Evolutionary conservation across 2,329 filamentous ascomycete species (phyloP), one percentile per base, ranked within the genome.

Genomic region (Sclerotinia sclerotiorum): DNA sequence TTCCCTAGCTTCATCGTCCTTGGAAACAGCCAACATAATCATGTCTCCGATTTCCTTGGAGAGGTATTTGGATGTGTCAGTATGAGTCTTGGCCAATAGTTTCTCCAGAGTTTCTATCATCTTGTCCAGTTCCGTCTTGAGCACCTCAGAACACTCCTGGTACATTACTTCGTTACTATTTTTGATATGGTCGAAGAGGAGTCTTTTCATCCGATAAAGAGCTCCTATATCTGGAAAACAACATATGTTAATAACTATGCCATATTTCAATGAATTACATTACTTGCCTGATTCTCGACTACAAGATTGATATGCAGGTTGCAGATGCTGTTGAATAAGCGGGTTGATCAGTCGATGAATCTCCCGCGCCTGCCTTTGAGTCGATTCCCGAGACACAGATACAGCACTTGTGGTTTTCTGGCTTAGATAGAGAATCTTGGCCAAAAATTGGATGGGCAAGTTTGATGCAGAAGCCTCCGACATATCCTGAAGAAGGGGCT

Each of bases 111-210:
- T 19, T 51, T 1, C 0, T 35, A 21, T 62, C 58, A 62, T 62
- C n/a, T 24, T 27, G 4, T 24, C 21, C 15, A 62, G 7, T 62
- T 5, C 39, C 1, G 7, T 0, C 1, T 27, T 51, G 1, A 62
- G 46, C n/a, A 51, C 7, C 0, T 1, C 4, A 2, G 60, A 51
- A 6, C 46, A 13, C 2, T 51, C 60, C 0, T 0, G 1, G 5
- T 62, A 62, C 60, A 62, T 62, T 0, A 5, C 1, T 51, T 62
- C 21, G 1, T 62, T 62, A 0, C 0, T 51, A 1, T 4, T 1
- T 2, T 8, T 39, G 5, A 62, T 62, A 8, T 27, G 15, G 2
- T 13, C 5, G 0, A 27, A 13, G 0, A 62, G 46, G 2, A 4
- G 1, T 2, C 39, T 46, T 39, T 62, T 62, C 60, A 62, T 62